These are phyloP conservation scores for Hordeum pubiflorum DNA, from an alignment of 202 grass and related monocot genomes.

Conservation along the genomic window DNA sequence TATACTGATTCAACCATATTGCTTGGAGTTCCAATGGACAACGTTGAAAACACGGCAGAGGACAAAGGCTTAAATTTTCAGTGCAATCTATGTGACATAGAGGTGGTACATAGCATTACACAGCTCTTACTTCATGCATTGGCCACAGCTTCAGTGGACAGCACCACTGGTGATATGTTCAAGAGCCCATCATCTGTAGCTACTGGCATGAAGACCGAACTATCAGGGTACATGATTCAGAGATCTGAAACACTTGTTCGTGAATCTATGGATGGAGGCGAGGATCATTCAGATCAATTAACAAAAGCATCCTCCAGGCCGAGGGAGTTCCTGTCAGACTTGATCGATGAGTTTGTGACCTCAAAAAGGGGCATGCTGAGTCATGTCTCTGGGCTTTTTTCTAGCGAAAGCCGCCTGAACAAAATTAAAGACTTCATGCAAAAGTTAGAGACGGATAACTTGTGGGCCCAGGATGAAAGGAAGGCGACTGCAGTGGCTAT, in stretches of 20 bases:
- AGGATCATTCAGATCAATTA: slow-evolving; percentile 20
- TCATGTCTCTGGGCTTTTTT: slow-evolving; percentile 59
- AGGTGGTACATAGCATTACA: slow-evolving; percentile 30
- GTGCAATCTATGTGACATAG: slow-evolving; percentile 40
- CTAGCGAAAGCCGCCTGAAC: slow-evolving; percentile 44
- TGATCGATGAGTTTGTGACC: slow-evolving; percentile 41
- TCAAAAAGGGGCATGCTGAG: slow-evolving; percentile 53
- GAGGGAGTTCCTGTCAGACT: slow-evolving; percentile 35
- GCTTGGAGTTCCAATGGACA: slow-evolving; percentile 20
- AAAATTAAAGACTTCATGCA: slow-evolving; percentile 59
- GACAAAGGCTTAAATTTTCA: slow-evolving; percentile 6
- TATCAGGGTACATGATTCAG: slow-evolving; percentile 40
- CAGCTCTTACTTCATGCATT: slow-evolving; percentile 45
- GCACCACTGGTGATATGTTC: slow-evolving; percentile 55
- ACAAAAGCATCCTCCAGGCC: slow-evolving; percentile 31
- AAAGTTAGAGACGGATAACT: slow-evolving; percentile 38
- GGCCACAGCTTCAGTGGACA: slow-evolving; percentile 64
- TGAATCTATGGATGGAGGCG: slow-evolving; percentile 12
- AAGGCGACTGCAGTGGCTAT: slow-evolving; percentile 32
- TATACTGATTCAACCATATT: neutral
- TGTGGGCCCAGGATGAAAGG: slow-evolving; percentile 33
- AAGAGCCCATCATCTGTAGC: slow-evolving; percentile 41
- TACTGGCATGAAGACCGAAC: slow-evolving; percentile 25
- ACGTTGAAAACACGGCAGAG: neutral
- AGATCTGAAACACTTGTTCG: slow-evolving; percentile 32